A percentile compares a stretch with the other conserved stretches of the same genome.
Evolutionary conservation across 1,139 yeast genomes (phyloP).

Genomic region (Casaregolazyma suthepensis): DNA sequence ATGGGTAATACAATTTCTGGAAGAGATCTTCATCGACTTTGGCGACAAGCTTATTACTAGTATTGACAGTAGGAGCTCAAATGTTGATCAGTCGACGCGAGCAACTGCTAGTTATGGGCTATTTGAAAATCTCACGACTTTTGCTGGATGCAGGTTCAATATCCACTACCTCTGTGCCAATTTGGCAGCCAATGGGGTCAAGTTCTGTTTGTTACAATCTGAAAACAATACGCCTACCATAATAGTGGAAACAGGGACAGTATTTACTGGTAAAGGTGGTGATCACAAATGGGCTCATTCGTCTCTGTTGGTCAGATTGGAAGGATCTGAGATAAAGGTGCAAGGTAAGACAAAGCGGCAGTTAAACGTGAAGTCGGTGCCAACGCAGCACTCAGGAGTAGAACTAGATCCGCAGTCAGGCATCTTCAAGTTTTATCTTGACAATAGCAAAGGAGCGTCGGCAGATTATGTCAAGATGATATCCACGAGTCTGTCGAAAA

Average conservation of each 20-base stretch:
- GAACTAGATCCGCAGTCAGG: conserved; percentile 23
- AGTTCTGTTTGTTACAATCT: conserved; percentile 21
- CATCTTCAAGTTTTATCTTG: conserved; percentile 20
- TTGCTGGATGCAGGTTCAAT: conserved; percentile 25
- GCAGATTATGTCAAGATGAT: conserved; percentile 17
- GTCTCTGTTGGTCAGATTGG: conserved; percentile 16
- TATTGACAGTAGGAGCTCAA: background rate
- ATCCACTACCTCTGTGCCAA: conserved; percentile 25
- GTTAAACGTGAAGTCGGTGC: conserved; percentile 18
- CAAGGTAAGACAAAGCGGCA: conserved; percentile 25
- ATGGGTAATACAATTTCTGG: conserved; percentile 27
- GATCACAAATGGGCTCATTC: conserved; percentile 25
- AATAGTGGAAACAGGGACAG: conserved; percentile 16
- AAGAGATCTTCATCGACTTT: conserved; percentile 20
- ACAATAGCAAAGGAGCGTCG: conserved; percentile 3
- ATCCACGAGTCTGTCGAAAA: conserved; percentile 20
- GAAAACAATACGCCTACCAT: conserved; percentile 19
- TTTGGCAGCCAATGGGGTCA: conserved; percentile 20
- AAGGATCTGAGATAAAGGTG: conserved; percentile 14
- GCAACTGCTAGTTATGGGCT: conserved; percentile 22
- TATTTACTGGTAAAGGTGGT: background rate
- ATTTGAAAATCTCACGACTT: conserved; percentile 23
- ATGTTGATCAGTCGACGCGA: background rate
- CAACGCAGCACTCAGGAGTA: conserved; percentile 19
- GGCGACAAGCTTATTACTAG: conserved; percentile 12